These are phyloP conservation scores for Aspergillus eucalypticola DNA, from an alignment of 2,329 filamentous ascomycete species.

Conservation along the genomic window DNA sequence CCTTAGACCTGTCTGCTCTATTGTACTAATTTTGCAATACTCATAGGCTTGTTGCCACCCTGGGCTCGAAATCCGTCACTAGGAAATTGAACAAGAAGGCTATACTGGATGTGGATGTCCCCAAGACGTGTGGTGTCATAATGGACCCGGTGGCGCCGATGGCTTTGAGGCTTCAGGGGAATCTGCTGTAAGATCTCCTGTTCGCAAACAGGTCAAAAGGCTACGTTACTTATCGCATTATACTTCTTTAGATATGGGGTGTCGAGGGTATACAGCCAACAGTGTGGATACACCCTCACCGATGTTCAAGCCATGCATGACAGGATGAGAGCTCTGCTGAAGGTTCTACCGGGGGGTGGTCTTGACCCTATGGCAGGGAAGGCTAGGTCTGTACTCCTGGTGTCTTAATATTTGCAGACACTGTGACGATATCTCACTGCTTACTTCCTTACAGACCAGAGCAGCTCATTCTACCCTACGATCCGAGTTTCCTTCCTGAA, in stretches of 20 bases:
- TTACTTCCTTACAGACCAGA: conserved; percentile 58
- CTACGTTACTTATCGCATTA: neutral
- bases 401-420: neutral
- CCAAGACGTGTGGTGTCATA: conserved; percentile 86
- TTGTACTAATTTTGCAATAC: neutral
- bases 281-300: conserved; percentile 80
- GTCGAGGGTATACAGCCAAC: conserved; percentile 80
- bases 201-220: neutral
- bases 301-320: conserved; percentile 76
- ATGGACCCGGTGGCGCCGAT: conserved; percentile 81
- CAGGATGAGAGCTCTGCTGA: conserved; percentile 69
- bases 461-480: conserved; percentile 76
- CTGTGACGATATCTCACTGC: neutral
- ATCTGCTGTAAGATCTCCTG: conserved; percentile 64
- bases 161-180: conserved; percentile 85
- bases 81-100: conserved; percentile 80
- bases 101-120: conserved; percentile 83
- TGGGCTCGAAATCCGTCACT: conserved; percentile 69
- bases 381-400: conserved; percentile 59
- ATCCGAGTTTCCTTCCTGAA: conserved; percentile 75
- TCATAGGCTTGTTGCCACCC: conserved; percentile 82
- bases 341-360: conserved; percentile 57
- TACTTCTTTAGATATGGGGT: conserved; percentile 64
- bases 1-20: too few species aligned
- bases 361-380: conserved; percentile 72